Evolutionary conservation across 768 basidiomycete species (phyloP), one percentile per base, ranked within the genome.

Genomic region (Suillus alpinus): DNA sequence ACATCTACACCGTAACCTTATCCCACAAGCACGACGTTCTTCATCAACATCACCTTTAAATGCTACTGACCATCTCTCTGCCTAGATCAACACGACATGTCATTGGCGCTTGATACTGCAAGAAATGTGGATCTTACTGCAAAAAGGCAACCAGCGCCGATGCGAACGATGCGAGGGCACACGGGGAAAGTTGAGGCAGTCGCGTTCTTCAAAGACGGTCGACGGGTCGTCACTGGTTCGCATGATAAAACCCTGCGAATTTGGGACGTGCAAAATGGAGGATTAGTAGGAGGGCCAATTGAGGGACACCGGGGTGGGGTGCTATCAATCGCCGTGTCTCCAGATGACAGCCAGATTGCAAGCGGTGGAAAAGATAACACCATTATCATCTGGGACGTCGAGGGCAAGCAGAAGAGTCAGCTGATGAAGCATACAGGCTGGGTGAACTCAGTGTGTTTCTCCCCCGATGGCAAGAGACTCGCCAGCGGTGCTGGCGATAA

Each of bases 401-500:
- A 40, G 40, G 8, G 40, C 6, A 18, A 7, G 16, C 7, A 18
- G 40, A 18, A 40, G 16, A 43, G 14, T 39, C 5, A 16, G 5
- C 37, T 1, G 37, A 40, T 1, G 37, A 40, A 40, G 40, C 40
- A 40, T 16, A 6, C 18, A 40, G 16, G 40, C 6, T 40, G 40
- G 40, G 18, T 40, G 40, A 40, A 16, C 40, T 40, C 40, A 40
- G 40, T 40, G 16, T 40, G 26, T 26, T 74, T 81, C 58, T 77
- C 76, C 12, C 78, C 78, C 36, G 76, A 80, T 65, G 76, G 76
- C 2, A 72, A 73, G 51, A 69, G 75, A 53, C 70, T 81, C 34
- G 77, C 75, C 36, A 77, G 77, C 13, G 78, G 76, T 1, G 73
- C 72, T 23, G 65, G 76, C 23, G 79, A 81, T 43, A 7, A 31